A percentile compares a stretch with the other conserved stretches of the same genome.
These are phyloP conservation scores for Kuraishia piskuri DNA, from an alignment of 805 yeast genomes.

Conservation along the genomic window DNA sequence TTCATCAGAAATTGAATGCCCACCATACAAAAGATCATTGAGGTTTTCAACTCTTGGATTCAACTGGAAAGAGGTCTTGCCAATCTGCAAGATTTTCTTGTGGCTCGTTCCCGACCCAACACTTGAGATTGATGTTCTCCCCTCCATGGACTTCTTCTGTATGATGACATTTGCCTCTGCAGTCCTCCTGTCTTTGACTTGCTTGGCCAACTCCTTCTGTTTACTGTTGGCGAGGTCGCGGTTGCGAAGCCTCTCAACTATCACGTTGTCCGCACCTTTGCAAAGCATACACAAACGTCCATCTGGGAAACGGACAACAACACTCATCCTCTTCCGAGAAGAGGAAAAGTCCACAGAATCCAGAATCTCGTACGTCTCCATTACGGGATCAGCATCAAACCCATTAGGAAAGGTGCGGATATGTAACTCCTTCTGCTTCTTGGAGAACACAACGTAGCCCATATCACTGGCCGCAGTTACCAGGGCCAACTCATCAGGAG, in stretches of 20 bases:
- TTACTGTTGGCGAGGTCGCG: slow-evolving; percentile 53
- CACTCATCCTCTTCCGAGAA: slow-evolving; percentile 88
- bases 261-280: slow-evolving; percentile 94
- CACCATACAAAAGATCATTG: slow-evolving; percentile 41
- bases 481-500: slow-evolving; percentile 94
- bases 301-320: slow-evolving; percentile 72
- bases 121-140: slow-evolving; percentile 17
- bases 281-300: slow-evolving; percentile 68
- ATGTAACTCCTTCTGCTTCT: slow-evolving; percentile 49
- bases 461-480: slow-evolving; percentile 92
- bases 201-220: slow-evolving; percentile 50
- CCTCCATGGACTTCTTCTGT: slow-evolving; percentile 40
- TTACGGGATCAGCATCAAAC: slow-evolving; percentile 50
- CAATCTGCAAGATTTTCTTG: slow-evolving; percentile 11
- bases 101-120: slow-evolving; percentile 15
- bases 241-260: slow-evolving; percentile 62
- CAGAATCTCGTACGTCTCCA: slow-evolving; percentile 65
- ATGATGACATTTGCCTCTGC: slow-evolving; percentile 72
- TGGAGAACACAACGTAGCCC: slow-evolving; percentile 79
- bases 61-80: slow-evolving; percentile 5
- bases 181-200: slow-evolving; percentile 53
- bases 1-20: slow-evolving; percentile 18
- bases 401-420: slow-evolving; percentile 82
- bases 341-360: slow-evolving; percentile 84
- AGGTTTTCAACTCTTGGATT: slow-evolving; percentile 5